A percentile compares a stretch with the other conserved stretches of the same genome.
Evolutionary conservation across 2,329 filamentous ascomycete species (phyloP).

Genomic region (Paecilomyces formosus): DNA sequence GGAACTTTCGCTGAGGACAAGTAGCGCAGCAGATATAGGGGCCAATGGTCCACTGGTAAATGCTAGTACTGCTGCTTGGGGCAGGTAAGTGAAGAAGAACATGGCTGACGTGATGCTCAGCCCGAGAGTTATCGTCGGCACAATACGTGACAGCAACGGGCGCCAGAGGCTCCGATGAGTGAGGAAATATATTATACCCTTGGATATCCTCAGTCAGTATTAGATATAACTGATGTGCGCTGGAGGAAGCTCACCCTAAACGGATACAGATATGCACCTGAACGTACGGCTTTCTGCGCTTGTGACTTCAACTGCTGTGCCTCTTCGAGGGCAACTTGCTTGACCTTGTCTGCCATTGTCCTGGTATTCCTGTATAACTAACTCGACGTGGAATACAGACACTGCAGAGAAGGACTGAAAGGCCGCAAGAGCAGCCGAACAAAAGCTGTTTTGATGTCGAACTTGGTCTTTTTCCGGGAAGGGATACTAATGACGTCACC

Average conservation of each 20-base stretch:
- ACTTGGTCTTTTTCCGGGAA: not conserved
- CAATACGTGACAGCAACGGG: conserved; percentile 50
- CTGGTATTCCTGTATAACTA: not conserved
- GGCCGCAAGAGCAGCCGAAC: not conserved
- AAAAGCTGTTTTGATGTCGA: not conserved
- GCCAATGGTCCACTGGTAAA: conserved; percentile 75
- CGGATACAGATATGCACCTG: conserved; percentile 78
- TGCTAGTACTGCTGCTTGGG: conserved; percentile 73
- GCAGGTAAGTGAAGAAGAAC: conserved; percentile 82
- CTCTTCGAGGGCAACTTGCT: conserved; percentile 59
- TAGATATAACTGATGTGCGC: not conserved
- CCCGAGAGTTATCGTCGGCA: conserved; percentile 61
- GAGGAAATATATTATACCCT: conserved; percentile 56
- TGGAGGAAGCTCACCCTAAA: conserved; percentile 50
- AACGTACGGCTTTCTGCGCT: conserved; percentile 62
- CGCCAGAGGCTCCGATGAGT: conserved; percentile 52
- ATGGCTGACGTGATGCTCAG: conserved; percentile 66
- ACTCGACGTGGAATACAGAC: not conserved
- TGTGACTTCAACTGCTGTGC: conserved; percentile 58
- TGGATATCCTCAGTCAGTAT: not conserved
- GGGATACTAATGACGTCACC: not conserved
- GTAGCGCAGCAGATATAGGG: conserved; percentile 52
- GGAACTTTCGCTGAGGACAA: conserved; percentile 52
- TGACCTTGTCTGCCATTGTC: conserved; percentile 44
- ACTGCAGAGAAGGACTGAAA: not conserved